These are phyloP conservation scores for Arthrobotrys sphaeroides DNA, from an alignment of 2,329 filamentous ascomycete species.

Conservation along the genomic window DNA sequence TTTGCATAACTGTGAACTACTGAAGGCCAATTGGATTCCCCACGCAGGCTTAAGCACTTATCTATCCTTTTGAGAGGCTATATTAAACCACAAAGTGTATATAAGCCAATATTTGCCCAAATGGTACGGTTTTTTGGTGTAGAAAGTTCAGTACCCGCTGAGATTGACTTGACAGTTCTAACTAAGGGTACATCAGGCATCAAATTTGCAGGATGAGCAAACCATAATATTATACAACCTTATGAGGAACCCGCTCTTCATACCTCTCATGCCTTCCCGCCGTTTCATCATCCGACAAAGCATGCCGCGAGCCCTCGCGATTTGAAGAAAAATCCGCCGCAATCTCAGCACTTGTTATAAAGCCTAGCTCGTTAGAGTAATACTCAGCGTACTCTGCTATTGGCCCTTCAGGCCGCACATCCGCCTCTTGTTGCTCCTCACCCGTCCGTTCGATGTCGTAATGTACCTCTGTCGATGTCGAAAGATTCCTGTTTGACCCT, in stretches of 20 bases:
- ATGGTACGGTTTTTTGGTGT: too few species aligned
- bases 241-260: slow-evolving; percentile 6
- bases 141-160: too few species aligned
- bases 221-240: background rate
- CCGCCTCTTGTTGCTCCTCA: background rate
- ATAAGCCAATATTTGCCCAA: too few species aligned
- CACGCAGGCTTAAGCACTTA: too few species aligned
- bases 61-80: too few species aligned
- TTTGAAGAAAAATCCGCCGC: background rate
- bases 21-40: too few species aligned
- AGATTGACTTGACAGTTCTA: too few species aligned
- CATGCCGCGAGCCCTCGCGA: background rate
- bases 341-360: background rate
- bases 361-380: slow-evolving; percentile 6
- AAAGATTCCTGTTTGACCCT: background rate
- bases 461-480: background rate
- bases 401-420: background rate
- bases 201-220: too few species aligned
- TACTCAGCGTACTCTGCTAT: slow-evolving; percentile 25
- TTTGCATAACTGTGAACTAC: too few species aligned
- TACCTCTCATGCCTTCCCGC: background rate
- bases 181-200: too few species aligned
- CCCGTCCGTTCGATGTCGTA: background rate
- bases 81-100: too few species aligned
- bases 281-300: background rate